phyloP scores from a whole-genome alignment of 768 basidiomycete species.

The Porpolomopsis calyptriformis region DNA sequence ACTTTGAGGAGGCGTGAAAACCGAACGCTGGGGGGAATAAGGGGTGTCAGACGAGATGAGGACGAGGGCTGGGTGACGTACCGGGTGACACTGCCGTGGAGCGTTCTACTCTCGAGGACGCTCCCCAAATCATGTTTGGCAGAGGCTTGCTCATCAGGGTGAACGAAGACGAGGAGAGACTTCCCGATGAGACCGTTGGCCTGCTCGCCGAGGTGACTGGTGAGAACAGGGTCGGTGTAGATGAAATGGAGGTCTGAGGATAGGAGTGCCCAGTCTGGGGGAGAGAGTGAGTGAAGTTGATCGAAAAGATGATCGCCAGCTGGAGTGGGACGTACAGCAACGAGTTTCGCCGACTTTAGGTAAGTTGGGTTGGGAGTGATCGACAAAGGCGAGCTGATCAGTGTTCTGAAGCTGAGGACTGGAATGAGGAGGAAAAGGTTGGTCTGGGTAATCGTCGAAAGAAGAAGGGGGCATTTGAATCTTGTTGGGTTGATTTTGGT shows the following conservation, averaged over 20 bases:
- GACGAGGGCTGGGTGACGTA: slow-evolving; percentile 16
- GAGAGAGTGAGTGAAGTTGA: slow-evolving; percentile 15
- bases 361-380: slow-evolving; percentile 26
- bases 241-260: slow-evolving; percentile 68
- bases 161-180: slow-evolving; percentile 67
- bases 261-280: slow-evolving; percentile 71
- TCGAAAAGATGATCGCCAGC: slow-evolving; percentile 28
- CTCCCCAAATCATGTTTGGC: slow-evolving; percentile 65
- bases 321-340: slow-evolving; percentile 50
- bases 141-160: slow-evolving; percentile 72
- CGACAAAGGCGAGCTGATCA: slow-evolving; percentile 19
- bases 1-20: slow-evolving; percentile 69
- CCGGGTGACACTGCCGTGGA: slow-evolving; percentile 81
- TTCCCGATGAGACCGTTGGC: slow-evolving; percentile 59
- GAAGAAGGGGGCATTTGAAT: slow-evolving; percentile 11
- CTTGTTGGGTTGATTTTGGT: slow-evolving; percentile 2
- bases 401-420: slow-evolving; percentile 15
- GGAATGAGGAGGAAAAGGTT: slow-evolving; percentile 11
- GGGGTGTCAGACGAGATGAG: slow-evolving; percentile 9
- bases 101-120: slow-evolving; percentile 61
- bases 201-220: slow-evolving; percentile 60
- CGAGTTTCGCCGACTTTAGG: slow-evolving; percentile 63
- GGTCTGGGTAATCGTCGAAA: slow-evolving; percentile 11
- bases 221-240: slow-evolving; percentile 75
- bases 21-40: slow-evolving; percentile 45